Evolutionary conservation across 345 rosid genomes (phyloP), one percentile per base, ranked within the genome.

Genomic region (Nasturtium officinale): DNA sequence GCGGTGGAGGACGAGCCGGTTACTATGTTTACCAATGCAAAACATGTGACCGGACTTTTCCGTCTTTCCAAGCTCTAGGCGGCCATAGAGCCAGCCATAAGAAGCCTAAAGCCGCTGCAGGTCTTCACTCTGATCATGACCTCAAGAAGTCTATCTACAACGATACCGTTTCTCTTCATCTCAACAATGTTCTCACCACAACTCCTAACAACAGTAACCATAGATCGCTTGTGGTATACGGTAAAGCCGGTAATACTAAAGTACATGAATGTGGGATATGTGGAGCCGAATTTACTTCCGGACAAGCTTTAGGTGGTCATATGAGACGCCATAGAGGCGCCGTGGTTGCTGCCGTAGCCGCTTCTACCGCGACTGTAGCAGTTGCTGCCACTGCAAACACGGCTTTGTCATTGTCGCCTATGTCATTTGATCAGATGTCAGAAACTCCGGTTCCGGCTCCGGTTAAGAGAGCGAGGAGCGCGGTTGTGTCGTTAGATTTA

Each of bases 1-100:
- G 65, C 1, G 83, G 83, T 46, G 70, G 80, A 2, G 93, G 87
- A 43, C 87, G 83, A 82, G 84, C 79, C 1, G 97, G 97, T 2
- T 86, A 86, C 80, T 87, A 83, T 54, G 96, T 96, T 17, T 96
- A 92, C 47, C 90, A 87, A 81, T 96, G 99, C 87, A 92, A 82
- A 81, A 96, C 98, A 7, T 96, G 99, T 75, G 86, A 82, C 79
- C 77, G 90, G 46, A 87, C 89, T 0, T 96, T 96, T 61, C 92
- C 94, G 1, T 96, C 99, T 2, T 96, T 96, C 51, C 99, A 96
- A 81, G 99, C 99, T 17, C 85, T 96, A 15, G 99, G 99, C 0
- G 99, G 99, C 15, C 99, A 96, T 32, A 82, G 99, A 64, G 98
- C 99, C 0, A 96, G 99, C 76, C 99, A 96, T 63, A 96, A 87